Base-by-base conservation (phyloP, 805 yeast species). In the Starmerella sirachaensis region DNA sequence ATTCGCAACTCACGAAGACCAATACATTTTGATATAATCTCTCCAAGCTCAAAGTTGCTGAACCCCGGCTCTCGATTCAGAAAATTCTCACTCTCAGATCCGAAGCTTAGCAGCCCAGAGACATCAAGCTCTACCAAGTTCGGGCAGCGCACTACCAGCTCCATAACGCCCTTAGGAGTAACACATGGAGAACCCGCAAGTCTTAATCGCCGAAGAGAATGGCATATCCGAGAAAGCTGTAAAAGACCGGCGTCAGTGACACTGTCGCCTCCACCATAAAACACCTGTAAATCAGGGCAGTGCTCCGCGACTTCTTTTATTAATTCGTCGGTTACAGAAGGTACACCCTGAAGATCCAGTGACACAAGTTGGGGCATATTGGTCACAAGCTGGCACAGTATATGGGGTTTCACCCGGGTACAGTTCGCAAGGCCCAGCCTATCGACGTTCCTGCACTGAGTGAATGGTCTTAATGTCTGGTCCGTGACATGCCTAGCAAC, bases 91-190 rank as follows among this genome's bases (percentile, higher is more conserved):
- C n/a, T n/a, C n/a, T n/a, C n/a, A n/a, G n/a, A n/a, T 19, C 25
- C 18, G 14, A 38, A 24, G 20, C 42, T 86, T 72, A 45, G 70
- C 66, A n/a, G 77, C 71, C 59, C 94, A 80, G 31, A 76, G 34
- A 88, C 66, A 59, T 88, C 97, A 36, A 91, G 78, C 59, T 88
- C 98, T 13, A 86, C 93, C 33, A 88, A 64, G 39, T 76, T 67
- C 29, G 78, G 78, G 57, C 96, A 88, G 54, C 70, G 63, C 37
- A 79, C 76, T 58, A 85, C 46, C 12, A 48, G 64, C 17, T 68
- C 66, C 28, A 63, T 51, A 5, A 86, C 65, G 9, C 78, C 66
- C 8, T 60, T 69, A 56, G 82, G 91, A 33, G 76, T 70, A 41
- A 88, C 69, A 39, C 67, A 66, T 25, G 62, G 62, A 54, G 83